A percentile compares a stretch with the other conserved stretches of the same genome.
phyloP scores from a whole-genome alignment of 176 grass and related monocot genomes.

The Triticum turgidum region DNA sequence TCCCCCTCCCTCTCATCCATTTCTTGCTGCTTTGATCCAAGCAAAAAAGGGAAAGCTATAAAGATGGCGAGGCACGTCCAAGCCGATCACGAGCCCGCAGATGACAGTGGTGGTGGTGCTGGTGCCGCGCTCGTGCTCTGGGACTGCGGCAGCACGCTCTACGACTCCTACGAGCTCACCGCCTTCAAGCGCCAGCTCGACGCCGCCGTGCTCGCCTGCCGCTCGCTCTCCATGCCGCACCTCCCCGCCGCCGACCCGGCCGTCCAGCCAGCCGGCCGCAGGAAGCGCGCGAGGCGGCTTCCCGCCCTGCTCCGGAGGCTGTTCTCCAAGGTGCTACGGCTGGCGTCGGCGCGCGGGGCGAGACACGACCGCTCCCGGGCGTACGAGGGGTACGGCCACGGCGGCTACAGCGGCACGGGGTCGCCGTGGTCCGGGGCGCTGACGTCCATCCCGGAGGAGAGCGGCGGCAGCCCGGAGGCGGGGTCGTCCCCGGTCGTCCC shows the following conservation, averaged over 20 bases:
- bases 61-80: slow-evolving; percentile 28
- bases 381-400: not conserved
- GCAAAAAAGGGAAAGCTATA: slow-evolving; percentile 35
- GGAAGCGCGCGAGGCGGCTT: not conserved
- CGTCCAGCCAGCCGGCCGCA: not conserved
- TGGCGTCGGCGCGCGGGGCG: not conserved
- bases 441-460: slow-evolving; percentile 49
- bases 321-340: slow-evolving; percentile 38
- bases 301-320: slow-evolving; percentile 27
- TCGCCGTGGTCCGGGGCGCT: slow-evolving; percentile 50
- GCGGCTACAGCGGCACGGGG: not conserved
- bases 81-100: not conserved
- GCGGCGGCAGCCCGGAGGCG: slow-evolving; percentile 25
- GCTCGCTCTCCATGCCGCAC: slow-evolving; percentile 53
- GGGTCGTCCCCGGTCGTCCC: not conserved
- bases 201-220: slow-evolving; percentile 25
- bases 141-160: slow-evolving; percentile 51
- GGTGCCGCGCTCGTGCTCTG: slow-evolving; percentile 16
- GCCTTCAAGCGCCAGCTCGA: slow-evolving; percentile 44
- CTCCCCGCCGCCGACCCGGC: not conserved
- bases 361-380: not conserved
- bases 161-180: slow-evolving; percentile 52
- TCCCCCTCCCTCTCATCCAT: not conserved
- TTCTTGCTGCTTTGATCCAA: slow-evolving; percentile 21
- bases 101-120: not conserved